Evolutionary conservation across 2,329 filamentous ascomycete genomes (phyloP), one percentile per base, ranked within the genome.

Genomic region (Bipolaris oryzae): DNA sequence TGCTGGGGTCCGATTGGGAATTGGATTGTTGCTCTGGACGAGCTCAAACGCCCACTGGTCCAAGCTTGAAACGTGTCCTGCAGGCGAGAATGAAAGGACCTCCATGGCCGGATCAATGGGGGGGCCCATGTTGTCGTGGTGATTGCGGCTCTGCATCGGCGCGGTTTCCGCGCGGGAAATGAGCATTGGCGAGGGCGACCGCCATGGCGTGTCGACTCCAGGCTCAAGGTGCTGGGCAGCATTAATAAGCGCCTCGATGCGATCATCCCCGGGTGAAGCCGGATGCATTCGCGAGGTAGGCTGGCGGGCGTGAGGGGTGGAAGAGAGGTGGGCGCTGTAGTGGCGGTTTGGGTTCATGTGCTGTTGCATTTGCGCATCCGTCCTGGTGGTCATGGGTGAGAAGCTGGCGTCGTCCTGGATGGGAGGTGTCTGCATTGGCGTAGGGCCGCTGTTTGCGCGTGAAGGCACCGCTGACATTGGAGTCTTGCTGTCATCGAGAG

Each of bases 21-120:
- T 46, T 10, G 73, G 68, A 52, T 76, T 70, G 48, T 72, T 74
- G 57, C 65, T 74, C 47, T 76, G 73, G 41, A 75, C 72, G 2
- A 76, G 61, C 55, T 75, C 73, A 50, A 76, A 76, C 13, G 73
- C 68, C 73, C 73, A 76, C 54, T 74, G 72, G 51, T 75, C 72
- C 18, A 76, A 63, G 48, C 71, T 73, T 7, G 67, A 72, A 18
- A 74, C 71, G 50, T 72, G 72, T n/a, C 64, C 68, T 10, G 71
- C 62, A 11, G 72, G 72, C 25, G 72, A 70, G 52, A 75, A 76
- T 1, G 72, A 70, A 41, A 75, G 64, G 51, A 70, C 74, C 33
- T 75, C 72, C 56, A 76, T 76, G 25, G 72, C 72, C 7, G 73
- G 73, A 53, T 76, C 73, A 21, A 76, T 76, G 2, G 73, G 73